Evolutionary conservation across 371 early-diverging fungal genomes (phyloP).

Genomic region (Mortierella sp.): DNA sequence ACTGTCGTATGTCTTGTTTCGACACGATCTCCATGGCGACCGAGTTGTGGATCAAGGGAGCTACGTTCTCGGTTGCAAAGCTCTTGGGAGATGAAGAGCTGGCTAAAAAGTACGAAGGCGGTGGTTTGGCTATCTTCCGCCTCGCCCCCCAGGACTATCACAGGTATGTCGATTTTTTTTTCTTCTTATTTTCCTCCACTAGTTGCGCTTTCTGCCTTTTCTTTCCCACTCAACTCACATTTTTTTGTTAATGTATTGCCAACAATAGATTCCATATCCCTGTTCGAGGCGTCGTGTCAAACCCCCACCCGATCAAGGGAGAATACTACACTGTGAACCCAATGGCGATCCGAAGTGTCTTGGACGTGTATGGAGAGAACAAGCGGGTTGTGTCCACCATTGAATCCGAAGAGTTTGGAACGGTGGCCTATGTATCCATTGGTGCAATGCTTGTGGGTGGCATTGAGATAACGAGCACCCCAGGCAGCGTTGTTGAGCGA

Average conservation of each 20-base stretch:
- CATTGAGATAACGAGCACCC: constrained; percentile 69
- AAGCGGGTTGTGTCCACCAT: constrained; percentile 73
- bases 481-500: constrained; percentile 61
- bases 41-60: constrained; percentile 87
- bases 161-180: constrained; percentile 44
- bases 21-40: constrained; percentile 73
- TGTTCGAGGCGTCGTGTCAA: constrained; percentile 74
- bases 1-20: constrained; percentile 80
- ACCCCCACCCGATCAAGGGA: constrained; percentile 67
- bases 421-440: constrained; percentile 76
- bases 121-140: constrained; percentile 78
- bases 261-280: constrained; percentile 77
- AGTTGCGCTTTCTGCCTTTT: too few relatives aligned
- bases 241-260: background rate
- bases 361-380: constrained; percentile 89
- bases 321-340: constrained; percentile 88
- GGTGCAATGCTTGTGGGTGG: constrained; percentile 92
- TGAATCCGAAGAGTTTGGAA: constrained; percentile 73
- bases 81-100: constrained; percentile 62
- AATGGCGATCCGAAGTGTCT: constrained; percentile 79
- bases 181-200: background rate
- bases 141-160: constrained; percentile 92
- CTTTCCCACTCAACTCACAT: background rate
- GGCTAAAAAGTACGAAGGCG: constrained; percentile 67
- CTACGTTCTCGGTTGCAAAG: constrained; percentile 68